A percentile compares a stretch with the other conserved stretches of the same genome.
These are phyloP conservation scores for Claviceps pusilla DNA, from an alignment of 2,329 filamentous ascomycete genomes.

Conservation along the genomic window DNA sequence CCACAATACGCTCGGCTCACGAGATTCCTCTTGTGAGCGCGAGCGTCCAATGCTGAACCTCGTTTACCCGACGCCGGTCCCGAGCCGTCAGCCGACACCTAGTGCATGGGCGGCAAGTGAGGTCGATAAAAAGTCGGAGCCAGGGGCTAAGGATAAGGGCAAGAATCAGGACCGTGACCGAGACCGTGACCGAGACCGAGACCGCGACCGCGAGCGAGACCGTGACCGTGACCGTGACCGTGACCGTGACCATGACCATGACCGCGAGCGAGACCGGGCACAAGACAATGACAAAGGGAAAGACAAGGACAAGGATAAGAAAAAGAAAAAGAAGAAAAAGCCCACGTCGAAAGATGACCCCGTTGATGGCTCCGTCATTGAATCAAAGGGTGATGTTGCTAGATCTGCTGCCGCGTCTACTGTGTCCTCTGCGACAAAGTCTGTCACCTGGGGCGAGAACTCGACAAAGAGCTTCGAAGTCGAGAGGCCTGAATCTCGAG, in stretches of 20 bases:
- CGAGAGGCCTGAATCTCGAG: slow-evolving; percentile 37
- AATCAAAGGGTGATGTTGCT: slow-evolving; percentile 27
- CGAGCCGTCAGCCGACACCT: slow-evolving; percentile 30
- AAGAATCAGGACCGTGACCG: background rate
- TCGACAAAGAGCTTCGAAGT: slow-evolving; percentile 49
- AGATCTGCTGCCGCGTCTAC: slow-evolving; percentile 10
- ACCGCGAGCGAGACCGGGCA: background rate
- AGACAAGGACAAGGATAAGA: slow-evolving; percentile 6
- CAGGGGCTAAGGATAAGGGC: background rate
- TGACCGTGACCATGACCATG: no score
- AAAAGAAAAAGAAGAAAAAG: slow-evolving; percentile 8
- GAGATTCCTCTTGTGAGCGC: slow-evolving; percentile 39
- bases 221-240: no score
- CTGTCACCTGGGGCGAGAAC: slow-evolving; percentile 50
- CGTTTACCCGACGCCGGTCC: slow-evolving; percentile 42
- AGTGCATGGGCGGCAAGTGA: slow-evolving; percentile 7
- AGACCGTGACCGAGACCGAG: background rate
- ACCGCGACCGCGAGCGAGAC: background rate
- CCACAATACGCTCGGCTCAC: slow-evolving; percentile 24
- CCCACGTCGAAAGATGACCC: slow-evolving; percentile 11
- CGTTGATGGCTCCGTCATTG: slow-evolving; percentile 22
- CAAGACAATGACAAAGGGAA: slow-evolving; percentile 4
- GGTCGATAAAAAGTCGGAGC: background rate
- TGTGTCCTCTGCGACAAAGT: slow-evolving; percentile 31
- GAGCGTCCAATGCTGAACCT: slow-evolving; percentile 45